Evolutionary conservation across 73 alveolate species (phyloP).

Genomic region (Stentor coeruleus): DNA sequence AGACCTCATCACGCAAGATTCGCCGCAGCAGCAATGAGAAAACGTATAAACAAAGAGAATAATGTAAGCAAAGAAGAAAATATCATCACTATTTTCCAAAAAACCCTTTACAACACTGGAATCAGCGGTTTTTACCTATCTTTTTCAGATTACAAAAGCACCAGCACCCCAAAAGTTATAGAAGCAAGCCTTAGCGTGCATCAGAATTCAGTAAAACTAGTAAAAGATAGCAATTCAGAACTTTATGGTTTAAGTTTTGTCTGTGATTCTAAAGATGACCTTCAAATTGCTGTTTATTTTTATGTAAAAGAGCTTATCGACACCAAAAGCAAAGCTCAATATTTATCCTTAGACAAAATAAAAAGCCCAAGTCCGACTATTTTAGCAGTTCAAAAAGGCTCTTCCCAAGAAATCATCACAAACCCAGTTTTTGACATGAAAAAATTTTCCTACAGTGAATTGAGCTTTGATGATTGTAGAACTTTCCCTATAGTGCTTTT

Average conservation of each 20-base stretch:
- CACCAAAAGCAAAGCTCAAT: neutral
- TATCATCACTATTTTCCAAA: neutral
- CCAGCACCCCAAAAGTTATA: neutral
- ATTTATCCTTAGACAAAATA: neutral
- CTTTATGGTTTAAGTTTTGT: neutral
- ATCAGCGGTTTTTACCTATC: neutral
- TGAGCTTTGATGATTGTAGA: neutral
- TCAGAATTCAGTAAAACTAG: neutral
- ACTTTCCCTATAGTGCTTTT: neutral
- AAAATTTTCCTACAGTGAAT: neutral
- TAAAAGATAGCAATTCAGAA: too few species aligned
- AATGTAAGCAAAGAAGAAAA: neutral
- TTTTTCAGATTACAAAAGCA: neutral
- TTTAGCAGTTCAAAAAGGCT: too few species aligned
- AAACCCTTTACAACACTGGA: neutral
- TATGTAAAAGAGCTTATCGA: neutral
- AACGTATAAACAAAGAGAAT: neutral
- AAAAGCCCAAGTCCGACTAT: too few species aligned
- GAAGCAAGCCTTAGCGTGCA: neutral
- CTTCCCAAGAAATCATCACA: too few species aligned
- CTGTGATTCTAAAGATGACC: neutral
- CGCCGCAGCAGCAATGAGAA: neutral
- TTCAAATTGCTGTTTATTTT: neutral
- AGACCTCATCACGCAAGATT: neutral
- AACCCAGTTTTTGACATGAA: too few species aligned